Conservation (phyloP, 2,329 filamentous ascomycete species). For the Stagonosporopsis rhizophila region DNA sequence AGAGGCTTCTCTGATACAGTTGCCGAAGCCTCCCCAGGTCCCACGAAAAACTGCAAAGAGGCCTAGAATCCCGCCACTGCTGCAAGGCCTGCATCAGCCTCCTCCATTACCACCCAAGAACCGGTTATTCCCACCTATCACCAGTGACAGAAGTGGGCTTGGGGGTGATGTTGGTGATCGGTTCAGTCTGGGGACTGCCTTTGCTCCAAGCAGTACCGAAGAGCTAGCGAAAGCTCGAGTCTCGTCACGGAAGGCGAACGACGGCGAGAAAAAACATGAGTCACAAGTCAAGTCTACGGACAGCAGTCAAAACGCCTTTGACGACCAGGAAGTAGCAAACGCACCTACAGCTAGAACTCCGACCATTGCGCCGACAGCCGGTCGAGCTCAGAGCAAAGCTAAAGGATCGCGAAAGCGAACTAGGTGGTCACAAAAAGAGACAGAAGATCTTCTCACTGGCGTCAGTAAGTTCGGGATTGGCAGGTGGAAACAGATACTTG, state of each 20-base stretch:
- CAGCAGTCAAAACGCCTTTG: not conserved
- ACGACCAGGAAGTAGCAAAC: not conserved
- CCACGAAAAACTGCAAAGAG: conserved; percentile 42
- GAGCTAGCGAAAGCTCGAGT: conserved; percentile 3
- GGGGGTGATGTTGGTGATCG: conserved; percentile 27
- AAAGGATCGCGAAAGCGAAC: conserved; percentile 62
- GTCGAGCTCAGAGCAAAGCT: conserved; percentile 16
- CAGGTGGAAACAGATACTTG: conserved; percentile 69
- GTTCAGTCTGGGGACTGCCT: conserved; percentile 1
- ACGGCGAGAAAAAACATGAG: not conserved
- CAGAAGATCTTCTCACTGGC: conserved; percentile 63
- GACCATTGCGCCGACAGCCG: conserved; percentile 5
- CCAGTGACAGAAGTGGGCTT: conserved; percentile 52
- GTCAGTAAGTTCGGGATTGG: conserved; percentile 68
- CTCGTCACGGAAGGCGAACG: not conserved
- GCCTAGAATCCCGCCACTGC: conserved; percentile 55
- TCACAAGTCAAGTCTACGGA: not conserved
- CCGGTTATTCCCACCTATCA: conserved; percentile 67
- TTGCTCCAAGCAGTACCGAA: not conserved
- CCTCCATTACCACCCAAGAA: conserved; percentile 62
- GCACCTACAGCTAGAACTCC: not conserved
- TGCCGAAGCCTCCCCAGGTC: conserved; percentile 50
- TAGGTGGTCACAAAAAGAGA: conserved; percentile 70
- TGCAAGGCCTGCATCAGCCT: conserved; percentile 69
- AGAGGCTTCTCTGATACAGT: conserved; percentile 38